Evolutionary conservation across 805 yeast genomes (phyloP).

Genomic region (Ascoidea asiatica): DNA sequence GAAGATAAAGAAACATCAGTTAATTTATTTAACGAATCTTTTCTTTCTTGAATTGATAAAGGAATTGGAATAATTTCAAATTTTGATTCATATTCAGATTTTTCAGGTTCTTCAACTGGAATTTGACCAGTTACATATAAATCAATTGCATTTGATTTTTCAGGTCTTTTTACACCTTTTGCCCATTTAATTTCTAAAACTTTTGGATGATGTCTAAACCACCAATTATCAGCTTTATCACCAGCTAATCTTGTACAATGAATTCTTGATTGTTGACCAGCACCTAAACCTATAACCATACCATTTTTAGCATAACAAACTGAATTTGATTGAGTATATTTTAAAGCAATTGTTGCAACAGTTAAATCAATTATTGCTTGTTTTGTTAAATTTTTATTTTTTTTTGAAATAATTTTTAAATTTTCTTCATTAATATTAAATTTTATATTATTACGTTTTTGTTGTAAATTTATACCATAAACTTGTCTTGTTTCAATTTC

Average conservation of each 20-base stretch:
- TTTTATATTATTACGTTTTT: conserved; percentile 74
- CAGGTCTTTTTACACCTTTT: conserved; percentile 96
- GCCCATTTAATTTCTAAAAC: conserved; percentile 94
- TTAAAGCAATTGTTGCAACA: conserved; percentile 93
- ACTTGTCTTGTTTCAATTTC: conserved; percentile 83
- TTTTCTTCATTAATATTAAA: conserved; percentile 86
- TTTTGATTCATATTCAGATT: conserved; percentile 81
- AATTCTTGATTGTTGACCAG: conserved; percentile 98
- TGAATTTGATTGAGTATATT: conserved; percentile 97
- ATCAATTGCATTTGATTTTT: conserved; percentile 96
- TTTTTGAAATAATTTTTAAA: conserved; percentile 83
- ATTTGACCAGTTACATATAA: conserved; percentile 83
- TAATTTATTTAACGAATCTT: conserved; percentile 74
- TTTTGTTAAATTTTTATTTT: conserved; percentile 76
- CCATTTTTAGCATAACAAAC: conserved; percentile 98
- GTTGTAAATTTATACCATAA: conserved; percentile 89
- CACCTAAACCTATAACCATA: conserved; percentile 98
- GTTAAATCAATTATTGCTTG: conserved; percentile 90
- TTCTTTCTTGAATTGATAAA: conserved; percentile 68
- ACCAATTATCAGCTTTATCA: conserved; percentile 99
- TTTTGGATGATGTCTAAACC: conserved; percentile 97
- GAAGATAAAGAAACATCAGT: conserved; percentile 84
- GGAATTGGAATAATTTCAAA: conserved; percentile 78
- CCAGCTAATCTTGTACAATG: conserved; percentile 99
- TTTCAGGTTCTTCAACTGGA: conserved; percentile 87